Evolutionary conservation across 768 basidiomycete species (phyloP).

Genomic region (Lactifluus rugatus): DNA sequence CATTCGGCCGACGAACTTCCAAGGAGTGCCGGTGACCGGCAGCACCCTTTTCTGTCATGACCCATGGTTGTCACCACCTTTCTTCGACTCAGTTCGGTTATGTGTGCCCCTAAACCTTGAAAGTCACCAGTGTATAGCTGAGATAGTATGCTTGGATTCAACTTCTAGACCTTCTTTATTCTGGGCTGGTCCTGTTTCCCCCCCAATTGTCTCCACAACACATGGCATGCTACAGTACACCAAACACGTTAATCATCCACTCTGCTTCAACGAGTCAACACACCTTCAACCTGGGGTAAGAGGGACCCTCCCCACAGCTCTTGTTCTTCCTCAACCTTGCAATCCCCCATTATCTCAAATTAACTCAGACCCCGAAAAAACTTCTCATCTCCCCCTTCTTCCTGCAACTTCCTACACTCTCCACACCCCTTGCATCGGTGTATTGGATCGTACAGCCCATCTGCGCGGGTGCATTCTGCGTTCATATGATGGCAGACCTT

Average conservation of each 20-base stretch:
- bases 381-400: not conserved
- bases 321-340: not conserved
- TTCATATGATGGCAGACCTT: not conserved
- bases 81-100: conserved; percentile 3
- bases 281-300: not conserved
- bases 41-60: not conserved
- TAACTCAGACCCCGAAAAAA: conserved; percentile 13
- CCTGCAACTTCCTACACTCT: not conserved
- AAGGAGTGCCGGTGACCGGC: not conserved
- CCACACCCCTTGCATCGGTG: not conserved
- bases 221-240: not conserved
- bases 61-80: not conserved
- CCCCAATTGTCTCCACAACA: not conserved
- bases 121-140: not conserved
- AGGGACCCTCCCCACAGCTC: not conserved
- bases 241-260: conserved; percentile 1
- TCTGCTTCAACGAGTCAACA: not conserved
- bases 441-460: conserved; percentile 11
- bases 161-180: not conserved
- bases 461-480: conserved; percentile 7
- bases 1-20: not conserved
- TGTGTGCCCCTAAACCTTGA: not conserved
- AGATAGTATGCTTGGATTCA: not conserved
- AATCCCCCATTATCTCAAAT: conserved; percentile 3
- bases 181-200: not conserved